Evolutionary conservation across 2,329 filamentous ascomycete genomes (phyloP), one percentile per base, ranked within the genome.

Genomic region (Aotearoamyces nothofagi): DNA sequence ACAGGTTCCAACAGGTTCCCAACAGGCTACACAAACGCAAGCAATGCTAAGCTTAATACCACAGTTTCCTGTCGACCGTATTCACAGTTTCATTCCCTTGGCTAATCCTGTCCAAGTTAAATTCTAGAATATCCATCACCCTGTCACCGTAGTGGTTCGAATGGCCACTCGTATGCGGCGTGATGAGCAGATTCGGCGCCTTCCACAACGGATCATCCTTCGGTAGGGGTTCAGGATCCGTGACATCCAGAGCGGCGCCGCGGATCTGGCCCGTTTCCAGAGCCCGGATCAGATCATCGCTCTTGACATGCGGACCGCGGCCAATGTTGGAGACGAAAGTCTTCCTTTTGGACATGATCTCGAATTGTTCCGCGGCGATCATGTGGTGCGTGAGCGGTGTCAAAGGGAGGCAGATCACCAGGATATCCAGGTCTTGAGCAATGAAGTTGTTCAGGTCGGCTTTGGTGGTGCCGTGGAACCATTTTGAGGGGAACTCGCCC

Each of bases 191-290:
- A 49, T 78, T 76, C 13, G 64, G 58, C 35, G 69, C 48, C 27
- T 60, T 60, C 74, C 75, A 79, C 29, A 79, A 47, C 40, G 69
- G 63, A 40, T 66, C 63, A 23, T 72, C 63, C 11, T 49, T 40
- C 1, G 69, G 70, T 37, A 79, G 45, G 0, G 75, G 75, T 42
- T 80, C 75, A 0, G 74, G 73, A 38, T 78, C 71, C 9, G 73
- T 69, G 2, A 79, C 74, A 52, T 80, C 75, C 19, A 79, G 50
- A 3, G 71, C 70, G 0, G 73, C 75, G 16, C 73, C 74, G 15
- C 58, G 51, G 16, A 80, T 45, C 2, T 61, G 57, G 0, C 61
- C 62, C 0, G 57, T 50, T 14, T 51, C 51, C 17, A 78, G 44
- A 1, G 69, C 64, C 2, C 48, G 51, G 20, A 76, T 59, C 26